These are phyloP conservation scores for Odontarrhena argentea DNA, from an alignment of 345 rosid genomes.

Conservation along the genomic window DNA sequence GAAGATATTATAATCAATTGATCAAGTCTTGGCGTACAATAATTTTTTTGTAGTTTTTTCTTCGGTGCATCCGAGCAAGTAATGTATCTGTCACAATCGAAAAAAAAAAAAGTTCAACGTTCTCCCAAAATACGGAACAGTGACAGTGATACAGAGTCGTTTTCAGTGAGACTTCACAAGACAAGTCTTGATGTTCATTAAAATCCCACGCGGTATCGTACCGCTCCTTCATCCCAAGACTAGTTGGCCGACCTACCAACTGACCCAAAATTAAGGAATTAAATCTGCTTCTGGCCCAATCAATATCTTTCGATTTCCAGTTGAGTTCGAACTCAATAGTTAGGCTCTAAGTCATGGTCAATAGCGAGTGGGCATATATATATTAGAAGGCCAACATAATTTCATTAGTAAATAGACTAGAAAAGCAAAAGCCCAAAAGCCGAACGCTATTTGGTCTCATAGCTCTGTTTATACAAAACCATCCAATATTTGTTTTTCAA, in stretches of 20 bases:
- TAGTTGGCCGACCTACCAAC: no score
- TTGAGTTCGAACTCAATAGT: no score
- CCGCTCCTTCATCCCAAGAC: no score
- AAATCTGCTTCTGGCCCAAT: no score
- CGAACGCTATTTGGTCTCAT: conserved; percentile 13
- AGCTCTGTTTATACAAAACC: conserved; percentile 19
- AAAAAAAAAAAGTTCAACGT: conserved; percentile 3
- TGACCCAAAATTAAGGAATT: no score
- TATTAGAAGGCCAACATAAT: background rate
- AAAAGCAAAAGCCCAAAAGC: conserved; percentile 10
- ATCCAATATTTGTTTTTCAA: background rate
- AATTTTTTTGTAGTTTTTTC: background rate
- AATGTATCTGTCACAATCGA: background rate
- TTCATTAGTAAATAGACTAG: background rate
- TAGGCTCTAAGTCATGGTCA: no score
- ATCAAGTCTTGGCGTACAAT: background rate
- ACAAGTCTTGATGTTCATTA: conserved; percentile 23
- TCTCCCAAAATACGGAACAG: conserved; percentile 27
- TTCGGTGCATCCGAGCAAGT: background rate
- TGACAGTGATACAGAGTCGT: conserved; percentile 15
- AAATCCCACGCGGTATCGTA: conserved; percentile 7
- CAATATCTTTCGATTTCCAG: no score
- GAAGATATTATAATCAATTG: background rate
- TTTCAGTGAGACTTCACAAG: conserved; percentile 7
- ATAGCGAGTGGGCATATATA: no score